Base-by-base conservation (phyloP, 495 filamentous ascomycete genomes). In the Neurospora sp. region DNA sequence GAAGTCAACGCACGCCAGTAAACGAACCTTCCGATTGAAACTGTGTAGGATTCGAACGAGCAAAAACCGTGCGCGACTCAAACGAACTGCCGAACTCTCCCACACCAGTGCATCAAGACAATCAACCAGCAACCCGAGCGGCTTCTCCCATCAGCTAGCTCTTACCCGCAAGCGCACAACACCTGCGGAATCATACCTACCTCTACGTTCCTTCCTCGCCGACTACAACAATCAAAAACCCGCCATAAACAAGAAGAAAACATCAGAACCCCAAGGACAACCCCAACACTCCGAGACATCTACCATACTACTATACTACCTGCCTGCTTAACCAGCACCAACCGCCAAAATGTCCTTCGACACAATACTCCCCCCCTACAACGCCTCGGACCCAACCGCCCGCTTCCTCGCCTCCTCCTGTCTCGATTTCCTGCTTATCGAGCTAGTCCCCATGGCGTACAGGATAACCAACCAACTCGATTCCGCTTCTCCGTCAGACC, bases 371-470 rank as follows among this genome's bases (percentile, higher is more conserved):
- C 90, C 91, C 3, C 89, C 90, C 53, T 90, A 89, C 84, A 92
- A 89, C 79, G 82, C 89, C 78, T 89, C 89, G 45, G 94, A 97
- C 81, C 91, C 93, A 2, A 87, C 86, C 74, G 90, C 92, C 42
- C 90, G 89, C 70, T 92, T 94, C 84, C 84, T 97, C 69, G 90
- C 86, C 81, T 88, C 91, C 41, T 93, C 95, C 40, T 92, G 91
- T 74, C 88, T 98, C 72, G 96, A 99, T 78, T 90, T 99, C 74
- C 89, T 99, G 16, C 87, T 99, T 74, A 98, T 99, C 77, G 96
- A 99, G 83, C 87, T 99, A 69, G 96, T 99, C 37, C 96, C 96
- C 61, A 91, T 97, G 88, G 92, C 96, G 4, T 93, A 96, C 81
- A 89, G 96, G 70, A 81, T 98, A 40, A 87, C 89, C 14, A 82